phyloP scores from a whole-genome alignment of 1,284 basidiomycete species.

The Cystobasidium pallidum region DNA sequence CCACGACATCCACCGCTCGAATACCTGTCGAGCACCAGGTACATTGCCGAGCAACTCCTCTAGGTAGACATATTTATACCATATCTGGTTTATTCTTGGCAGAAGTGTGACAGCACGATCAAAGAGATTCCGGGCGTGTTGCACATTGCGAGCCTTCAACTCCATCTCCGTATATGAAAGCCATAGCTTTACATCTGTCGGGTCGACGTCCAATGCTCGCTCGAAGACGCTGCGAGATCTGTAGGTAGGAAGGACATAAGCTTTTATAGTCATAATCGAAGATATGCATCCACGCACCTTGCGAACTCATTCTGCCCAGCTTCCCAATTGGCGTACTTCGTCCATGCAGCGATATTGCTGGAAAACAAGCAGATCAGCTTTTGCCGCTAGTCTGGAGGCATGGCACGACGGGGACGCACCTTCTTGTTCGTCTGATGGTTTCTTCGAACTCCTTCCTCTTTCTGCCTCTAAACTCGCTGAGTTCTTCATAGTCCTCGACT shows the following conservation, averaged over 20 bases:
- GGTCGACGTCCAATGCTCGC: constrained; percentile 92
- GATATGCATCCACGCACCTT: constrained; percentile 60
- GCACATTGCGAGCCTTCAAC: constrained; percentile 92
- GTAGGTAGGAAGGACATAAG: no score
- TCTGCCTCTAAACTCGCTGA: constrained; percentile 90
- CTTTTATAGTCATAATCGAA: no score
- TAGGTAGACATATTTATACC: constrained; percentile 99
- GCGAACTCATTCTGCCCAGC: constrained; percentile 97
- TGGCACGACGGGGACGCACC: constrained; percentile 63
- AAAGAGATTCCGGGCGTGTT: constrained; percentile 94
- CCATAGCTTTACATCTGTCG: constrained; percentile 87
- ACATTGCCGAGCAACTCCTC: constrained; percentile 97
- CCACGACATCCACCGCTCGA: constrained; percentile 99
- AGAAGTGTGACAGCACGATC: constrained; percentile 95
- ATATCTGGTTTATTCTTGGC: constrained; percentile 89
- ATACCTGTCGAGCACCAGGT: constrained; percentile 91
- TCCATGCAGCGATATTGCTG: constrained; percentile 61
- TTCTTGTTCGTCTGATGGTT: constrained; percentile 83
- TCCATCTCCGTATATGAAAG: constrained; percentile 97
- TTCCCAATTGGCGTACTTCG: constrained; percentile 69
- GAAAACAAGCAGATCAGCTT: not conserved
- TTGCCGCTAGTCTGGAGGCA: constrained; percentile 56
- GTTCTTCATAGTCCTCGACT: constrained; percentile 95
- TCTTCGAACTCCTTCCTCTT: constrained; percentile 98
- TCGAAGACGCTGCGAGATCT: constrained; percentile 87